Evolutionary conservation across 2,329 filamentous ascomycete genomes (phyloP).

Genomic region (Dactylonectria estremocensis): DNA sequence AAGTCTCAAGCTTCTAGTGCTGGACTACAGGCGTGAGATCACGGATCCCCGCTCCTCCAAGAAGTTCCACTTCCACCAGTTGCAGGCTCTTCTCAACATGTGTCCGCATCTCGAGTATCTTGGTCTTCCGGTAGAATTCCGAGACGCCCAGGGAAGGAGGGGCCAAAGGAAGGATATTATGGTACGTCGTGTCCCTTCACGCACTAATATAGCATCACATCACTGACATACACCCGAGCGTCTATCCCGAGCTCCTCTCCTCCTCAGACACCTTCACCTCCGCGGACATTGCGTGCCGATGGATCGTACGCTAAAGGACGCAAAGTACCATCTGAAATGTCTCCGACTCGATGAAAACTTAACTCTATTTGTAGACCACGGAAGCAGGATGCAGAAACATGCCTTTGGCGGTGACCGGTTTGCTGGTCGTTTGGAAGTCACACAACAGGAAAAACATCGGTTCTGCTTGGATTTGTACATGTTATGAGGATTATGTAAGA

Average conservation of each 20-base stretch:
- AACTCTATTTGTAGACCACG: background rate
- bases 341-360: background rate
- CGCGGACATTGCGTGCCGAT: background rate
- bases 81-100: background rate
- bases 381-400: background rate
- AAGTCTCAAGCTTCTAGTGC: conserved; percentile 1
- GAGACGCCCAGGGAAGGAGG: background rate
- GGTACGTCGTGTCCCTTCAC: background rate
- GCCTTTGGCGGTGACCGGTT: background rate
- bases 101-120: background rate
- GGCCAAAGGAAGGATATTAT: background rate
- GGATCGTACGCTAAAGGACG: background rate
- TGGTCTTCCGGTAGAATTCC: background rate
- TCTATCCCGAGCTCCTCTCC: background rate
- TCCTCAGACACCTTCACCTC: background rate
- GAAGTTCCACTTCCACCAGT: background rate
- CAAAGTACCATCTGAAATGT: background rate
- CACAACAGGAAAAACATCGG: background rate
- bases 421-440: background rate
- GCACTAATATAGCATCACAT: background rate
- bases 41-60: background rate
- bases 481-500: background rate
- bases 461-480: background rate
- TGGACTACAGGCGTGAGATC: background rate
- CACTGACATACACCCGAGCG: background rate